These are phyloP conservation scores for Rhodomyrtus psidioides DNA, from an alignment of 441 rosid species.

Conservation along the genomic window DNA sequence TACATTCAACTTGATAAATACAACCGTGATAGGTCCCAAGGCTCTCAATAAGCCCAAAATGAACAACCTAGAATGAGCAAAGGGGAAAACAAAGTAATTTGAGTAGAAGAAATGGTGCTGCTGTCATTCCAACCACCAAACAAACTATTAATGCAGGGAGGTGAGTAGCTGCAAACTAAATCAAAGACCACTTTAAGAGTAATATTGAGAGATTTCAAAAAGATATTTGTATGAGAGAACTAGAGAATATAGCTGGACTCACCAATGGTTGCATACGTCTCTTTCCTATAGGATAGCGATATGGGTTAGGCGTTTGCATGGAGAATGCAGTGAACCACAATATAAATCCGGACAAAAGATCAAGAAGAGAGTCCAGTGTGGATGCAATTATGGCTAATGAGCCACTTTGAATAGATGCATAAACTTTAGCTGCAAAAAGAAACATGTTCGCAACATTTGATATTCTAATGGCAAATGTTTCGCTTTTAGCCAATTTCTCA, in stretches of 20 bases:
- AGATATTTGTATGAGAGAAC: neutral
- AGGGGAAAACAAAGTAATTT: neutral
- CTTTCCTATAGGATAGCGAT: conserved; percentile 93
- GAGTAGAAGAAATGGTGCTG: neutral
- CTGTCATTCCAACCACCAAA: neutral
- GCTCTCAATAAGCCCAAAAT: neutral
- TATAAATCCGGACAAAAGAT: conserved; percentile 58
- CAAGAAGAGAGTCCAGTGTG: conserved; percentile 54
- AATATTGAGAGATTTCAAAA: neutral
- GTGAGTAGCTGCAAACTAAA: neutral
- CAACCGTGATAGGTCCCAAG: neutral
- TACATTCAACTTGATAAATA: neutral
- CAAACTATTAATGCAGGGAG: neutral
- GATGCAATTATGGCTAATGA: conserved; percentile 65
- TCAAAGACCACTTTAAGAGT: neutral
- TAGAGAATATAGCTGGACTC: conserved; percentile 15
- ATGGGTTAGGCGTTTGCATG: conserved; percentile 84
- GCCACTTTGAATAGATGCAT: conserved; percentile 48
- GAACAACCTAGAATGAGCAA: neutral
- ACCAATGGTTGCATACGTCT: conserved; percentile 98
- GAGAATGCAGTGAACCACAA: conserved; percentile 96
- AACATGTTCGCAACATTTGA: conserved; percentile 40
- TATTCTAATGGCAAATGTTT: conserved; percentile 38
- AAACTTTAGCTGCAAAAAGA: conserved; percentile 47
- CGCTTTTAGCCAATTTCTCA: conserved; percentile 42